Base-by-base conservation (phyloP, 371 early-diverging fungal genomes). In the Lichtheimia corymbifera region DNA sequence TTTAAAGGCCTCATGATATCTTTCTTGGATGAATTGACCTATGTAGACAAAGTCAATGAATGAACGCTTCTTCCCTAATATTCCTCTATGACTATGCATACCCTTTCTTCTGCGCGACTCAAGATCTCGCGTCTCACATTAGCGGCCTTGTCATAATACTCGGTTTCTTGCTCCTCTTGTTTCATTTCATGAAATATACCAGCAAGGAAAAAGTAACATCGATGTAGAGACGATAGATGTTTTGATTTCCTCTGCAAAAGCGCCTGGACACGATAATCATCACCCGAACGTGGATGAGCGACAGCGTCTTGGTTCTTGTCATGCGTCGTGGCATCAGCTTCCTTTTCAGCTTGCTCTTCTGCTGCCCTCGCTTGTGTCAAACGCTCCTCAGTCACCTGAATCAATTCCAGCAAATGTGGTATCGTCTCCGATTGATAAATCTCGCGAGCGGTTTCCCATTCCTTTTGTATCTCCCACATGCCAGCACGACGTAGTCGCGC, bases 161-260 rank as follows among this genome's bases (percentile, higher is more conserved):
- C 22, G 0, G 62, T 55, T 50, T 82, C 80, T n/a, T 74, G 62
- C 0, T 64, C 68, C 50, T 73, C 68, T 35, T 64, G 59, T 18
- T 68, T 66, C 25, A 78, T 50, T 24, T 70, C 64, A 59, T 84
- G 79, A 59, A 77, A 81, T 1, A 80, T 65, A 15, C 83, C 76
- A 3, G 88, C 91, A 12, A 76, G 69, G 56, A 82, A 91, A 62
- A 86, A 91, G 54, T 83, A 65, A 12, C 76, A 70, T 5, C 77
- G 82, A 61, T 91, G 89, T 42, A 86, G 63, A 43, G 84, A 61
- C n/a, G 79, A 77, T n/a, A 70, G 68, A 75, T 80, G 83, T 65
- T 58, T 30, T 52, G 1, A 1, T 13, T 52, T 42, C 14, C 35
- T 45, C 3, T 58, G 27, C n/a, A 30, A 58, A 30, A 35, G 51